These are phyloP conservation scores for Ophiostoma australiae DNA, from an alignment of 2,329 filamentous ascomycete genomes.

Conservation along the genomic window DNA sequence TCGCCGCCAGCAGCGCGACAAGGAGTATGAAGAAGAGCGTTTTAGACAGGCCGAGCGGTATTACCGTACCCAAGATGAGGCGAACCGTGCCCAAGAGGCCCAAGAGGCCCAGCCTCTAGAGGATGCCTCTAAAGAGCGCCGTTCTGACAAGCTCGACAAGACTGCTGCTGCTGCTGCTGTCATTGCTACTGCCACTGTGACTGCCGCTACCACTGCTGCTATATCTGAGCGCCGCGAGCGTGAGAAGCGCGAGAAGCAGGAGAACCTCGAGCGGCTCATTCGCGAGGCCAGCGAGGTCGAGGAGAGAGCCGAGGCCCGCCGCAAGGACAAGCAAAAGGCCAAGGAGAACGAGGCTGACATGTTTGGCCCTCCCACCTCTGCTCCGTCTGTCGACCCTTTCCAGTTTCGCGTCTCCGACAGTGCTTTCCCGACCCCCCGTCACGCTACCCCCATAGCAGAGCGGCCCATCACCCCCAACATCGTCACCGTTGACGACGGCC, in stretches of 20 bases:
- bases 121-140: conserved; percentile 3
- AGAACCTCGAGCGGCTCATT: conserved; percentile 14
- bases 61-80: conserved; percentile 15
- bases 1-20: conserved; percentile 19
- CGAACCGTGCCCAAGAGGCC: neutral
- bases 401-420: conserved; percentile 53
- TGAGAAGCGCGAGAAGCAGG: conserved; percentile 19
- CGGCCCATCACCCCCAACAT: conserved; percentile 40
- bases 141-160: neutral
- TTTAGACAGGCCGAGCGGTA: conserved; percentile 15
- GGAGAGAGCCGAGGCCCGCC: conserved; percentile 28
- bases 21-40: neutral
- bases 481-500: conserved; percentile 27
- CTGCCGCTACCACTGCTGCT: conserved; percentile 10
- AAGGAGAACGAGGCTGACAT: neutral
- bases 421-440: conserved; percentile 45
- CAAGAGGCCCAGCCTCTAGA: neutral
- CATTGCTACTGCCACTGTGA: neutral
- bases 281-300: conserved; percentile 20
- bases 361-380: neutral
- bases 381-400: conserved; percentile 48
- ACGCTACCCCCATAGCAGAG: conserved; percentile 31
- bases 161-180: neutral
- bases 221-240: conserved; percentile 15
- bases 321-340: conserved; percentile 13